phyloP scores from a whole-genome alignment of 163 green algal species.

The Scenedesmus sp. region DNA sequence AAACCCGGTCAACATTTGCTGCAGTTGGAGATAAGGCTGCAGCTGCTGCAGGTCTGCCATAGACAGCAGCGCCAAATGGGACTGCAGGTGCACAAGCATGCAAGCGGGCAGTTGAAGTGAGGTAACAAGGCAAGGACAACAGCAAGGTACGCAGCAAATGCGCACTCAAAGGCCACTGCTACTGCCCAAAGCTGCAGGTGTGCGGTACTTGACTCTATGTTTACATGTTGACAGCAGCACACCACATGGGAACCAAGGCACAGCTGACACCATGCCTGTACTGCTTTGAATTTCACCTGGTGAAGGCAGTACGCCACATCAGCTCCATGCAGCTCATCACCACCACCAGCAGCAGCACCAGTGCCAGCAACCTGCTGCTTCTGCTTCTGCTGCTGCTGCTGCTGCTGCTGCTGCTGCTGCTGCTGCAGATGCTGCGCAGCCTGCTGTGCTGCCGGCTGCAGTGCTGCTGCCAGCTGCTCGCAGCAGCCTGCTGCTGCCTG shows the following conservation, averaged over 20 bases:
- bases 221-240: neutral
- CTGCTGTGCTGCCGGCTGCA: conserved; percentile 12
- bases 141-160: neutral
- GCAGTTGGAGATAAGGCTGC: conserved; percentile 7
- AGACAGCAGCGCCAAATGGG: neutral
- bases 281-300: neutral
- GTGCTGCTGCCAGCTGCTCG: conserved; percentile 33
- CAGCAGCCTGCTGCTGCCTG: conserved; percentile 11
- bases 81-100: neutral
- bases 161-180: neutral
- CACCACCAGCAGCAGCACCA: too few relatives aligned
- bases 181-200: neutral
- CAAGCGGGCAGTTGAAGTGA: neutral
- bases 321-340: neutral
- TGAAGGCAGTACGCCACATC: conserved; percentile 18
- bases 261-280: neutral
- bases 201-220: neutral
- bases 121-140: neutral
- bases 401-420: neutral
- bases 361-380: neutral
- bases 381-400: neutral
- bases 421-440: neutral
- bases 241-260: neutral
- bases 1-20: conserved; percentile 6
- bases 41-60: conserved; percentile 21